Base-by-base conservation (phyloP, 2,329 filamentous ascomycete genomes). In the Drechslerella dactyloides region DNA sequence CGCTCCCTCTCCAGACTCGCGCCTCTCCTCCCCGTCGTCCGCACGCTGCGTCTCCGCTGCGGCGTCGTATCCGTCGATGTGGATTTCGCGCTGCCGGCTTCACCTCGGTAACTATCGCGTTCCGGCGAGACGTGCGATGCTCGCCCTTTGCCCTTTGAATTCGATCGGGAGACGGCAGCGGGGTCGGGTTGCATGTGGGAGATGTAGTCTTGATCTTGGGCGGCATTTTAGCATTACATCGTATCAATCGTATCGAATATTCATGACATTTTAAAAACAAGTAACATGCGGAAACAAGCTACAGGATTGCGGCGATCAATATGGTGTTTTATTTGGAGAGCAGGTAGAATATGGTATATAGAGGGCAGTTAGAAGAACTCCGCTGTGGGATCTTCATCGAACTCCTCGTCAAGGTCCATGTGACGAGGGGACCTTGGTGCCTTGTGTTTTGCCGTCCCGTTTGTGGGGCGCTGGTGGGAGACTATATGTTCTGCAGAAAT, bases 121-220 rank as follows among this genome's bases (percentile, higher is more conserved):
- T 72, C 68, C 2, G 68, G 68, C n/a, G 68, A 72, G 15, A 65
- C 68, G 42, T 72, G 58, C 15, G 68, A 65, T 10, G 68, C 68
- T 30, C 68, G 56, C 42, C 64, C 60, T 42, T 72, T 72, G 17
- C 68, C 68, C 17, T 72, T 72, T n/a, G 68, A 72, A 40, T 72
- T 72, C 23, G 68, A 65, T 55, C 68, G 53, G 27, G 68, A 72
- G n/a, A 72, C 51, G 17, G 52, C n/a, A n/a, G n/a, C 17, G 27
- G 60, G 53, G 30, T 65, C 68, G 17, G 68, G 48, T 15, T 48
- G 60, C 15, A 42, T 27, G 1, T 54, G 62, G n/a, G 60, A 52
- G 40, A 65, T 42, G 37, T 52, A 72, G 51, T 65, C 60, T 35
- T 72, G 60, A 37, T 72, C 60, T 72, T 72, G 23, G 15, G 30